Conservation (phyloP, 371 early-diverging fungal genomes). For the Thermomucor indicae-seudaticae region DNA sequence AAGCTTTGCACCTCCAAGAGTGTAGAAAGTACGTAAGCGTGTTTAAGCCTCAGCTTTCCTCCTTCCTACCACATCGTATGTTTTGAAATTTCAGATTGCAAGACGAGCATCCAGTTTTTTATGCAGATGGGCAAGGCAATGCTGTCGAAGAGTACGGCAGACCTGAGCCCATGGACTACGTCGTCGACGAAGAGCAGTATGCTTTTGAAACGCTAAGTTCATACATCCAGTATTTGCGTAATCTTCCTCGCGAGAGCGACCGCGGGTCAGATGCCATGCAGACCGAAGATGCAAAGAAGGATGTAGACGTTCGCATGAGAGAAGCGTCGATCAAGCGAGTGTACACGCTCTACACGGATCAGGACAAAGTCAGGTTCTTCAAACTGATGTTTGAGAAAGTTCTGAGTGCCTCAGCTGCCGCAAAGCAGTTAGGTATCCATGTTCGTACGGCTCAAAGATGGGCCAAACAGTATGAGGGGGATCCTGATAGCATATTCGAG, state of each 20-base stretch:
- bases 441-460: slow-evolving; percentile 15
- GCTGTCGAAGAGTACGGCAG: slow-evolving; percentile 6
- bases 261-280: neutral
- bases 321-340: slow-evolving; percentile 11
- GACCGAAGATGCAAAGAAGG: slow-evolving; percentile 3
- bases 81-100: neutral
- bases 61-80: neutral
- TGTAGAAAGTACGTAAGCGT: no score
- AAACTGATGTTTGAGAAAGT: no score
- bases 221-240: neutral
- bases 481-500: slow-evolving; percentile 8
- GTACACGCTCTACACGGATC: no score
- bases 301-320: slow-evolving; percentile 15
- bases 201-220: slow-evolving; percentile 4
- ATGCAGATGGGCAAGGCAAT: no score
- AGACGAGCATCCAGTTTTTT: slow-evolving; percentile 4
- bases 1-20: no score
- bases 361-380: no score
- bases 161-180: slow-evolving; percentile 12
- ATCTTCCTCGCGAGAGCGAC: neutral
- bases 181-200: slow-evolving; percentile 12
- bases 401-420: neutral
- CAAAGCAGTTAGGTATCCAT: slow-evolving; percentile 11
- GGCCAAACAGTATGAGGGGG: slow-evolving; percentile 13
- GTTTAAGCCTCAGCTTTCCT: neutral